Percentiles rank a stretch among this genome's conserved stretches.
phyloP scores from a whole-genome alignment of 345 rosid genomes.

The Melaleuca alternifolia region DNA sequence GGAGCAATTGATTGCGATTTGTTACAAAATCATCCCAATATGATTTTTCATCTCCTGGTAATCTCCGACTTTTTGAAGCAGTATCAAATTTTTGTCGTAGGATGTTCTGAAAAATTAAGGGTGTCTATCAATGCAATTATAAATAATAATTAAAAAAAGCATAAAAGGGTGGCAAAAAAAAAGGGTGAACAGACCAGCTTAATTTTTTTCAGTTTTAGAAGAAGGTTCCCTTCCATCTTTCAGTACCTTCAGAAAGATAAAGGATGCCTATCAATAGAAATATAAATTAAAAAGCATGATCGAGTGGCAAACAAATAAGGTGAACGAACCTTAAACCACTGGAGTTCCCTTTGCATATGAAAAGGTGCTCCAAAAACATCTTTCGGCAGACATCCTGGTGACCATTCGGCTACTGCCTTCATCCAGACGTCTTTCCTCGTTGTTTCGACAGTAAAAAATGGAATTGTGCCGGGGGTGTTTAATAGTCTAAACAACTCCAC shows the following conservation, averaged over 20 bases:
- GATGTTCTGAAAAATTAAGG: too few species aligned
- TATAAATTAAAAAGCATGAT: too few species aligned
- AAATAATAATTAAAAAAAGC: background rate
- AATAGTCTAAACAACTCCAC: background rate
- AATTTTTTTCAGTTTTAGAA: fast-evolving
- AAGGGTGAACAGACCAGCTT: background rate
- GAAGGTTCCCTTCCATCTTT: background rate
- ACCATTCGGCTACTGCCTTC: background rate
- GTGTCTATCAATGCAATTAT: too few species aligned
- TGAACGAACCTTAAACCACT: background rate
- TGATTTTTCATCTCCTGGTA: too few species aligned
- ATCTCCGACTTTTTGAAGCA: too few species aligned
- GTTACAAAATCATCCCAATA: too few species aligned
- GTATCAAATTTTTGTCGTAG: fast-evolving
- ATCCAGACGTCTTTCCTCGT: fast-evolving
- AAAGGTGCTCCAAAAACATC: background rate
- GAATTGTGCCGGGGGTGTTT: background rate
- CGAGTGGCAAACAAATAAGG: background rate
- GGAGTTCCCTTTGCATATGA: background rate
- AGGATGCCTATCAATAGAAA: background rate
- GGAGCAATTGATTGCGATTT: too few species aligned
- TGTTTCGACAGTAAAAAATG: background rate
- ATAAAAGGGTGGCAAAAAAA: too few species aligned
- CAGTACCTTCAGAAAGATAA: background rate
- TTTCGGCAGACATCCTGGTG: background rate